Percentiles rank a stretch among this genome's conserved stretches.
Conservation (phyloP, 2,329 filamentous ascomycete genomes). For the Gnomoniopsis sp. region DNA sequence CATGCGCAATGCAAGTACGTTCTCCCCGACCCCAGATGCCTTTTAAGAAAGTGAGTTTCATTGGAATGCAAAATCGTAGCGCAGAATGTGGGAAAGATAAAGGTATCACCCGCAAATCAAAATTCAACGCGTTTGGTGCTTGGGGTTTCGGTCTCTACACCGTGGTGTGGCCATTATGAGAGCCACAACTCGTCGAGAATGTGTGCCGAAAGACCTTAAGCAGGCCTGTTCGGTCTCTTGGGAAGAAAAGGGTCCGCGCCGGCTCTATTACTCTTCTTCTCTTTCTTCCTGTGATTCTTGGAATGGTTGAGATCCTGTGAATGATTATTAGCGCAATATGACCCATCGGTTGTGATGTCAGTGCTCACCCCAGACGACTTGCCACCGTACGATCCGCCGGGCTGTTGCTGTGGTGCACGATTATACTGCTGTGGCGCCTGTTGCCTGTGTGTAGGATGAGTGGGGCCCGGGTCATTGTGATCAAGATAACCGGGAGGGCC, state of each 20-base stretch:
- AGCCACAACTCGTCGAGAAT: not conserved
- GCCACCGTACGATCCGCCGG: not conserved
- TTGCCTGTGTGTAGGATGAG: not conserved
- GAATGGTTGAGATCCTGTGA: not conserved
- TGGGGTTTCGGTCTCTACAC: too few species aligned
- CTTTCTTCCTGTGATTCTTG: constrained; percentile 4
- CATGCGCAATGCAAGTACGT: not conserved
- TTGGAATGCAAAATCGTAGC: not conserved
- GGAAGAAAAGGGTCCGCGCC: constrained; percentile 44
- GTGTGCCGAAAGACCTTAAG: not conserved
- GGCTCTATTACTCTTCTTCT: constrained; percentile 32
- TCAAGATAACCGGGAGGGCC: not conserved
- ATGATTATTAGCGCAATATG: not conserved
- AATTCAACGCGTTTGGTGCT: too few species aligned
- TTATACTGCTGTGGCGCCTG: constrained; percentile 4
- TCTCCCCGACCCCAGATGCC: not conserved
- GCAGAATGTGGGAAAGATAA: not conserved
- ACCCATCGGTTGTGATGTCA: too few species aligned
- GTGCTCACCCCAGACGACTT: constrained; percentile 4
- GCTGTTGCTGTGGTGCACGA: not conserved
- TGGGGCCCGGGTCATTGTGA: not conserved
- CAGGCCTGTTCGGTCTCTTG: constrained; percentile 29
- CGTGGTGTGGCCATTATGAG: not conserved
- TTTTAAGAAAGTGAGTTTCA: not conserved
- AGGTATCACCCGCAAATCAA: not conserved